Evolutionary conservation across 345 rosid species (phyloP).

Genomic region (Linum usitatissimum): DNA sequence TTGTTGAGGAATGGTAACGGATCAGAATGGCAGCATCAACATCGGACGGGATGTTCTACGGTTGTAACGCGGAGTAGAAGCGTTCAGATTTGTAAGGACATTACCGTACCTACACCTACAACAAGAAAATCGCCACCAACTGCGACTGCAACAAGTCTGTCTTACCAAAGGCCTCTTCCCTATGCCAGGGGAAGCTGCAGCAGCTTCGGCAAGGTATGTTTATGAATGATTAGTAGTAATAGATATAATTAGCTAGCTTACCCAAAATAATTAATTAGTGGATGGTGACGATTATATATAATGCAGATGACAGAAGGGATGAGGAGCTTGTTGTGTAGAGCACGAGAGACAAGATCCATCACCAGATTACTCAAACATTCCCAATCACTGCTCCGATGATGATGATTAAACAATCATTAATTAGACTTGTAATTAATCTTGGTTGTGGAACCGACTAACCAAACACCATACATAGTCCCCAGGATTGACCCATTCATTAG

Average conservation of each 20-base stretch:
- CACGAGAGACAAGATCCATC: conserved; percentile 42
- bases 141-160: conserved; percentile 2
- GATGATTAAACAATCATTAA: too few species aligned
- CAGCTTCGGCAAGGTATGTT: conserved; percentile 37
- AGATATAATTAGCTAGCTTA: neutral
- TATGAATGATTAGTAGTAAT: neutral
- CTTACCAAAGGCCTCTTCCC: conserved; percentile 46
- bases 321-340: conserved; percentile 41
- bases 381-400: conserved; percentile 47
- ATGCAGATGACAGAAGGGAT: conserved; percentile 48
- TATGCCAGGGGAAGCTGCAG: conserved; percentile 34
- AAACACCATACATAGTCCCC: too few species aligned
- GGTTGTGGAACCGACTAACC: too few species aligned
- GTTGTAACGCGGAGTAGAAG: conserved; percentile 60
- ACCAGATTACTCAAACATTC: conserved; percentile 49
- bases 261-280: neutral
- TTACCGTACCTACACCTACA: neutral
- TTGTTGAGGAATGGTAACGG: conserved; percentile 15
- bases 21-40: conserved; percentile 29
- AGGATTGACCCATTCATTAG: too few species aligned
- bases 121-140: conserved; percentile 29
- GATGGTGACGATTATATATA: neutral
- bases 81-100: conserved; percentile 18
- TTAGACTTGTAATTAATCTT: too few species aligned
- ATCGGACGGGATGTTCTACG: conserved; percentile 20